phyloP scores from a whole-genome alignment of 805 yeast species.

The Wickerhamiella allomyrinae region DNA sequence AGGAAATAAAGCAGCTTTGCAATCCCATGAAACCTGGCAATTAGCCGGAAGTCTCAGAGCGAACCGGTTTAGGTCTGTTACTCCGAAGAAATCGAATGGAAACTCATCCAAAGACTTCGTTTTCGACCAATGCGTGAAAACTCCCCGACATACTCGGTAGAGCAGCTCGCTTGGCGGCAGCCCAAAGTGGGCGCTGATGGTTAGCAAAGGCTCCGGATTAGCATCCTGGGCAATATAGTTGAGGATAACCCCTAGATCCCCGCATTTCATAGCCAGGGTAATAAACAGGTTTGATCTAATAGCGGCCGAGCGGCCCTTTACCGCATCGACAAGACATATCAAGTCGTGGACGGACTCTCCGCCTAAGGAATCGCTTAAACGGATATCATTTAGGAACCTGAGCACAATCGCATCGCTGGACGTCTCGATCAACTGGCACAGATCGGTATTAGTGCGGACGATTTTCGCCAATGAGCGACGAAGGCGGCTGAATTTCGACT shows the following conservation, averaged over 20 bases:
- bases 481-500: constrained; percentile 3
- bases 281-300: neutral
- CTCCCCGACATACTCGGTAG: neutral
- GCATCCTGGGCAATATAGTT: neutral
- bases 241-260: neutral
- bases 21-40: too few species aligned
- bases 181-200: neutral
- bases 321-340: neutral
- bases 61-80: neutral
- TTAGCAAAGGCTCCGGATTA: neutral
- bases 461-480: neutral
- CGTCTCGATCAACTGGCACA: constrained; percentile 2
- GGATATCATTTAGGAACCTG: neutral
- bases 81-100: neutral
- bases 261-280: neutral
- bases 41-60: neutral
- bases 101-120: neutral
- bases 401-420: neutral
- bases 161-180: neutral
- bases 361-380: neutral
- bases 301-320: neutral
- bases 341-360: neutral
- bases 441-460: neutral
- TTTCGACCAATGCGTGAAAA: neutral
- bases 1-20: too few species aligned